phyloP scores from a whole-genome alignment of 1,284 basidiomycete species.

The Puccinia novopanici region DNA sequence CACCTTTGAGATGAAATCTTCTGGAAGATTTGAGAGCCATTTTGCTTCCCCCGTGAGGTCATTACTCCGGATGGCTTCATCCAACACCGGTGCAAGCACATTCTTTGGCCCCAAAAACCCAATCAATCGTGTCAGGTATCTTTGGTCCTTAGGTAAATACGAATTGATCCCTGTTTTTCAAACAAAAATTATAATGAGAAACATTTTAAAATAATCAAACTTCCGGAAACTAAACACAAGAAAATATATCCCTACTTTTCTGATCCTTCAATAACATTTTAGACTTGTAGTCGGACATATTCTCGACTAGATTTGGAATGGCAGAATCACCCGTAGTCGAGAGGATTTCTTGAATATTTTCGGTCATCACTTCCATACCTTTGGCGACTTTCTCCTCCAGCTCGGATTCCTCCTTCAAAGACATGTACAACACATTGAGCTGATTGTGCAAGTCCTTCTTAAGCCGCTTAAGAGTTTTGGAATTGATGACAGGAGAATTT shows the following conservation, averaged over 20 bases:
- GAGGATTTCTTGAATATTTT: not conserved
- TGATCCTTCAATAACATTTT: constrained; percentile 10
- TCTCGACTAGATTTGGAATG: not conserved
- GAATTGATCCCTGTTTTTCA: not conserved
- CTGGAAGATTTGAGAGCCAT: not conserved
- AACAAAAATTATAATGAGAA: not conserved
- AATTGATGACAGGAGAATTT: not conserved
- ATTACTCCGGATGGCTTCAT: not conserved
- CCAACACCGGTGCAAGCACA: not conserved
- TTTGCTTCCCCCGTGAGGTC: not conserved
- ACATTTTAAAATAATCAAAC: not conserved
- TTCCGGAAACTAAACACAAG: not conserved
- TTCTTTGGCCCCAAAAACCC: constrained; percentile 5
- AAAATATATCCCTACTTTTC: not conserved
- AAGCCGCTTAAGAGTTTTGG: not conserved
- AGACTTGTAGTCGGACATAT: not conserved
- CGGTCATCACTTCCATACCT: not conserved
- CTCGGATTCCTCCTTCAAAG: too few relatives aligned
- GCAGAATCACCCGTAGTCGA: not conserved
- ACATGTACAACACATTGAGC: too few relatives aligned
- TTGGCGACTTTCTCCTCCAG: too few relatives aligned
- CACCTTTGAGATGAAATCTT: not conserved
- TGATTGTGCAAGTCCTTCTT: too few relatives aligned
- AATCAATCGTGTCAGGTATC: not conserved
- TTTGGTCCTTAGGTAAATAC: not conserved